Evolutionary conservation across 345 rosid genomes (phyloP).

Genomic region (Citrus sp.): DNA sequence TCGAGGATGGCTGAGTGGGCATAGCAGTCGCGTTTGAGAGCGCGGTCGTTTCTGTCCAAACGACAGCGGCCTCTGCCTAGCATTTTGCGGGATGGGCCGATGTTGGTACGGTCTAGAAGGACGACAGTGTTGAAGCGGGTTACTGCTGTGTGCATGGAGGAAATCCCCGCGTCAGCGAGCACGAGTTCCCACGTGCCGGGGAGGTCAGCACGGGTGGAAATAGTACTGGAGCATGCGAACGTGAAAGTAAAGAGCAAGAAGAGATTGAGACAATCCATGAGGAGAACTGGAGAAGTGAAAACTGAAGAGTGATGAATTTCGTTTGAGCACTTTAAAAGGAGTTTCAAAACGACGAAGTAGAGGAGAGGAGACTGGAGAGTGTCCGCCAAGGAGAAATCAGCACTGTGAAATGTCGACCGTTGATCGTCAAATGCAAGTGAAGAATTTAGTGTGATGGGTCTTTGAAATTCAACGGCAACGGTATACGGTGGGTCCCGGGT

Average conservation of each 20-base stretch:
- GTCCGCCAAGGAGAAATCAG: not conserved
- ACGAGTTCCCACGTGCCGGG: constrained; percentile 88
- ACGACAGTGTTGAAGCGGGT: constrained; percentile 94
- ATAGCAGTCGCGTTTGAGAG: constrained; percentile 68
- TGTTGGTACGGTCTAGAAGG: constrained; percentile 83
- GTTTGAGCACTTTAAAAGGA: not conserved
- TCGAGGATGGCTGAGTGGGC: constrained; percentile 67
- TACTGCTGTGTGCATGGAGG: constrained; percentile 96
- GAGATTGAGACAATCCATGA: constrained; percentile 17
- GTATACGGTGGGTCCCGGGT: not conserved
- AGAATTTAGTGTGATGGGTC: not conserved
- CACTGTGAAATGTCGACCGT: not conserved
- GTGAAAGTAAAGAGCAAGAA: constrained; percentile 2
- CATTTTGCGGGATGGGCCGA: constrained; percentile 66
- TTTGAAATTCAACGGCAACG: constrained; percentile 4
- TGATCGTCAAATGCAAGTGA: not conserved
- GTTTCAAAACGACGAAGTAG: not conserved
- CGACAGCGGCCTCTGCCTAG: constrained; percentile 64
- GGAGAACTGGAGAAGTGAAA: not conserved
- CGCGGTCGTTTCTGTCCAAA: constrained; percentile 39
- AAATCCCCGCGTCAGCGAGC: constrained; percentile 65
- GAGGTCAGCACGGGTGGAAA: constrained; percentile 36
- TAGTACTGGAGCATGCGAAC: not conserved
- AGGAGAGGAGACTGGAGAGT: too few species aligned
- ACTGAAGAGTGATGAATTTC: not conserved